These are phyloP conservation scores for Hymenoscyphus linearis DNA, from an alignment of 2,329 filamentous ascomycete species.

Conservation along the genomic window DNA sequence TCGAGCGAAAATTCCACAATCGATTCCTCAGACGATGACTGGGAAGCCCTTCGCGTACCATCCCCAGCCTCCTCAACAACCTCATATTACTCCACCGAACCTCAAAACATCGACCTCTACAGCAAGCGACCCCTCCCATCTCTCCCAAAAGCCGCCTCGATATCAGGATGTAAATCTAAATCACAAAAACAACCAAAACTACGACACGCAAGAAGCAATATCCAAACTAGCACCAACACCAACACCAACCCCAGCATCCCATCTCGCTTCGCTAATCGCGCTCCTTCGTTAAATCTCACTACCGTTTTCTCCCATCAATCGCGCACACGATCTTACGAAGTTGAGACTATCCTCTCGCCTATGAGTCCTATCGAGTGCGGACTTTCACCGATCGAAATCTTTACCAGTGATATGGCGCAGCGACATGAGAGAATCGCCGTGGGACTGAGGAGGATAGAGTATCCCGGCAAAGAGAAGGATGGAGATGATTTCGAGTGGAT, in stretches of 20 bases:
- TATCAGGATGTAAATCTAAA: not conserved
- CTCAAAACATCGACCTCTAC: slow-evolving; percentile 13
- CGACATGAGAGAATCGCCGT: slow-evolving; percentile 16
- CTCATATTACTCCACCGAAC: slow-evolving; percentile 11
- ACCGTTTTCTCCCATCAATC: slow-evolving; percentile 13
- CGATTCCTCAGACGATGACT: slow-evolving; percentile 6
- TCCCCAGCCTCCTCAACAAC: slow-evolving; percentile 7
- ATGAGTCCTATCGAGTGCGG: slow-evolving; percentile 8
- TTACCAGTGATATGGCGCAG: slow-evolving; percentile 11
- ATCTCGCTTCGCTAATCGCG: not conserved
- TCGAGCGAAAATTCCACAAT: not conserved
- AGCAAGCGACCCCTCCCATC: slow-evolving; percentile 16
- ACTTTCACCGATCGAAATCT: slow-evolving; percentile 16
- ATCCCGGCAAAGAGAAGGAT: not conserved
- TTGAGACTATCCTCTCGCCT: slow-evolving; percentile 6
- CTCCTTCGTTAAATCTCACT: slow-evolving; percentile 5
- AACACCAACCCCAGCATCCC: not conserved
- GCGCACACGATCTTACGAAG: slow-evolving; percentile 7
- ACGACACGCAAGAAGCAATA: not conserved
- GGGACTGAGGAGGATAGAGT: slow-evolving; percentile 6
- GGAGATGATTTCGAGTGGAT: slow-evolving; percentile 7
- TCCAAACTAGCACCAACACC: not conserved
- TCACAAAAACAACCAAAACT: not conserved
- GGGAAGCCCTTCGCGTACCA: slow-evolving; percentile 8
- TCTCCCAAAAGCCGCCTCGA: slow-evolving; percentile 7